Conservation (phyloP, 176 grass and related monocot genomes). For the Cenchrus fungigraminus region DNA sequence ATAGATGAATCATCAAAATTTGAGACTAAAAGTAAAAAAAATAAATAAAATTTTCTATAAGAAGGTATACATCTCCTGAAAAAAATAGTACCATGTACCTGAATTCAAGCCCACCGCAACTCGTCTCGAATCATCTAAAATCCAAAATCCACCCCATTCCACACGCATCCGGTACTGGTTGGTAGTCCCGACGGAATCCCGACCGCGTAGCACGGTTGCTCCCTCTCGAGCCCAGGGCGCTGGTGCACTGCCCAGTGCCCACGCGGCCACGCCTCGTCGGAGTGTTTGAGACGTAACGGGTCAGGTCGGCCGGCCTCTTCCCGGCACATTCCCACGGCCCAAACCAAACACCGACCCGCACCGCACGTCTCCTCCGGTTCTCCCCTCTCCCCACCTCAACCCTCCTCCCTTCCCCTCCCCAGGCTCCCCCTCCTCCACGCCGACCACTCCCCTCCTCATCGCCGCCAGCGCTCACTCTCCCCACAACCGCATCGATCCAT, state of each 20-base stretch:
- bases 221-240: not conserved
- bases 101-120: too few relatives aligned
- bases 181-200: too few relatives aligned
- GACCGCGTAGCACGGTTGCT: not conserved
- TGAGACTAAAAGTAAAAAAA: too few relatives aligned
- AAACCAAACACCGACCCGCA: constrained; percentile 50
- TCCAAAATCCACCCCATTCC: not conserved
- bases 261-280: constrained; percentile 28
- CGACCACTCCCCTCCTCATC: constrained; percentile 34
- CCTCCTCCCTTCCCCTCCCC: constrained; percentile 1
- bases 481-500: constrained; percentile 31
- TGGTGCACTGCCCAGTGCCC: not conserved
- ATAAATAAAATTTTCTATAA: too few relatives aligned
- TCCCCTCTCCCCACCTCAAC: not conserved
- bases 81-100: too few relatives aligned
- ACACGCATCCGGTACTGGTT: not conserved
- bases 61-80: too few relatives aligned
- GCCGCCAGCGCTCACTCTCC: not conserved
- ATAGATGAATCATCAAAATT: too few relatives aligned
- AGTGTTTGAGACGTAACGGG: constrained; percentile 34
- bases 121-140: not conserved
- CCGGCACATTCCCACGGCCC: not conserved
- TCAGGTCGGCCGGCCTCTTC: constrained; percentile 28
- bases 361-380: constrained; percentile 19
- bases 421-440: not conserved